A percentile compares a stretch with the other conserved stretches of the same genome.
Evolutionary conservation across 2,329 filamentous ascomycete species (phyloP).

Genomic region (Rhynchosporium agropyri): DNA sequence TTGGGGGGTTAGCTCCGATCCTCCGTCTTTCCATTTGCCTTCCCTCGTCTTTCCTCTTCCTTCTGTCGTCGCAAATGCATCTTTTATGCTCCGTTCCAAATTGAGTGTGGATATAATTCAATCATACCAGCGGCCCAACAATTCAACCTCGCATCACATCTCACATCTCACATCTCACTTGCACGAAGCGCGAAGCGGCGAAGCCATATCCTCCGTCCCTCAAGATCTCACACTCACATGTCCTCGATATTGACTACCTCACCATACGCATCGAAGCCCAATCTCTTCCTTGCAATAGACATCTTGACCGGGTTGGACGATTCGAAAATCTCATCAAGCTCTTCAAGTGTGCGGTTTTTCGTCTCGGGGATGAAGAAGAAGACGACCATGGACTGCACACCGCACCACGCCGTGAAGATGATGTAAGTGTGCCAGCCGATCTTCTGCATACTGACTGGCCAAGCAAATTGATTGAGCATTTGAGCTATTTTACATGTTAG

Average conservation of each 20-base stretch:
- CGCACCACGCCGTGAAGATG: conserved; percentile 51
- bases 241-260: conserved; percentile 39
- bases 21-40: too few relatives aligned
- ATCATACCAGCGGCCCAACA: too few relatives aligned
- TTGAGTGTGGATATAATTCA: too few relatives aligned
- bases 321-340: conserved; percentile 54
- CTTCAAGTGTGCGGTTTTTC: conserved; percentile 53
- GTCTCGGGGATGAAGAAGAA: conserved; percentile 56
- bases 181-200: too few relatives aligned
- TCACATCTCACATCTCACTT: too few relatives aligned
- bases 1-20: too few relatives aligned
- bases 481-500: conserved; percentile 34
- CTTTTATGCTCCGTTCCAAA: too few relatives aligned
- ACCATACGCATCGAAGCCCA: conserved; percentile 44
- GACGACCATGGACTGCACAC: conserved; percentile 46
- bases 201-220: too few relatives aligned
- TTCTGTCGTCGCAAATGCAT: too few relatives aligned
- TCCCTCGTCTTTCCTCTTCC: too few relatives aligned
- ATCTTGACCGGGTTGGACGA: conserved; percentile 49
- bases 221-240: conserved; percentile 11
- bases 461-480: conserved; percentile 51
- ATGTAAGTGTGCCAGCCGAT: conserved; percentile 60
- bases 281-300: conserved; percentile 47
- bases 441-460: conserved; percentile 50
- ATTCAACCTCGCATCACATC: too few relatives aligned